Evolutionary conservation across 805 yeast species (phyloP), one percentile per base, ranked within the genome.

Genomic region (Middelhovenomyces tepae): DNA sequence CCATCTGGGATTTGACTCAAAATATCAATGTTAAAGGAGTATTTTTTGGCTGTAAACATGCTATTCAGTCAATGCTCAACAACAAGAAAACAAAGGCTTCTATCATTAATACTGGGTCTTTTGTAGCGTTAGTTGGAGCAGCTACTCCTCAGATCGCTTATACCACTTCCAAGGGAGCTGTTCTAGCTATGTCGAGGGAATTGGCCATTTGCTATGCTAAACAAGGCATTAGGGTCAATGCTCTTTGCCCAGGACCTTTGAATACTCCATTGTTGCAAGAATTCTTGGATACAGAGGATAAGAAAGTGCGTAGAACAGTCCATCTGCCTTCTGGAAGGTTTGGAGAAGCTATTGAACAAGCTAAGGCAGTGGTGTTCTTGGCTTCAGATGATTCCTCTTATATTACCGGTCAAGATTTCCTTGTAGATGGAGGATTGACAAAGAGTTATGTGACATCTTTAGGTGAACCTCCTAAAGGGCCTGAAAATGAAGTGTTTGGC

Each of bases 281-380:
- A 41, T 74, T 73, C 37, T 45, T 70, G 17, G 70, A 69, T 20
- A 58, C 68, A 16, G 71, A 75, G 66, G 76, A 71, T 50, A 55
- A 64, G 44, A 65, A 60, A 54, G 57, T 64, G 36, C 51, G 60
- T 20, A 48, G 60, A 37, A 53, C 59, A 7, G 58, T 56, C 20
- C 60, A 56, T 34, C 38, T 56, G 17, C 78, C 78, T 34, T 61
- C 66, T 65, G 70, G 73, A 47, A 63, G 78, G 50, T 71, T 73
- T 68, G 78, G 78, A 28, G 77, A 72, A 48, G 78, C 78, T 35
- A 71, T 72, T 52, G 78, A 73, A 50, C 73, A 71, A 50, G 75
- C 75, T 36, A 75, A 76, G 39, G 69, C 76, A 18, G 65, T 69
- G 19, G 66, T 73, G 38, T 73, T 71, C 62, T 59, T 73, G 59